phyloP scores from a whole-genome alignment of 345 rosid genomes.

The Balakata baccata region DNA sequence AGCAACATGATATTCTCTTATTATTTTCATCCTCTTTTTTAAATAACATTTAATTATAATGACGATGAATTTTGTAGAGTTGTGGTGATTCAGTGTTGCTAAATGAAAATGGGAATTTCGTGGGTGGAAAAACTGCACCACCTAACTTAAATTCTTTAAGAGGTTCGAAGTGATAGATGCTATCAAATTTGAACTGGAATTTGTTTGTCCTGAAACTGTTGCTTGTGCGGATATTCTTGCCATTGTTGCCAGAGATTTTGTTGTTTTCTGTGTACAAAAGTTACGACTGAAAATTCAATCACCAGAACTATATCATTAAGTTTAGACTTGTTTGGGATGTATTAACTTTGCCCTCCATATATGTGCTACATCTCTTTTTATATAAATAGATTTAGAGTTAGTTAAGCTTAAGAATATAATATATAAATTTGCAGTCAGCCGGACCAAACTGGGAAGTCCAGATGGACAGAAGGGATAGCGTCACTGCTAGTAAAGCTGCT shows the following conservation, averaged over 20 bases:
- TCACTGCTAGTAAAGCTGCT: slow-evolving; percentile 60
- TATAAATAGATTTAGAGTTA: too few relatives aligned
- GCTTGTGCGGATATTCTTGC: slow-evolving; percentile 94
- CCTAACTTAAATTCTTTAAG: slow-evolving; percentile 78
- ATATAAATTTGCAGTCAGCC: slow-evolving; percentile 49
- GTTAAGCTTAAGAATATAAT: too few relatives aligned
- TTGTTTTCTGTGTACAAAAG: too few relatives aligned
- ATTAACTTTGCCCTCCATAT: neutral
- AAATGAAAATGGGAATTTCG: slow-evolving; percentile 53
- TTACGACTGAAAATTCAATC: too few relatives aligned
- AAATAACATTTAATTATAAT: neutral
- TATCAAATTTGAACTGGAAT: slow-evolving; percentile 63
- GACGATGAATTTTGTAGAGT: slow-evolving; percentile 42
- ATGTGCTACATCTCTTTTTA: neutral
- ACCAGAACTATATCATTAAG: too few relatives aligned
- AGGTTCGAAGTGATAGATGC: slow-evolving; percentile 73
- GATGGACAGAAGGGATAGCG: slow-evolving; percentile 68
- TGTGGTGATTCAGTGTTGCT: slow-evolving; percentile 81
- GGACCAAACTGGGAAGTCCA: slow-evolving; percentile 85
- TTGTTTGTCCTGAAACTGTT: slow-evolving; percentile 68
- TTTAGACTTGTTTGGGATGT: too few relatives aligned
- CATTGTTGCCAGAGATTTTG: slow-evolving; percentile 69
- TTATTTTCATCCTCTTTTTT: too few relatives aligned
- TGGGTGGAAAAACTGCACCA: slow-evolving; percentile 77
- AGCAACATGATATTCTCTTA: too few relatives aligned